phyloP scores from a whole-genome alignment of 768 basidiomycete genomes.

The Russula lepida region DNA sequence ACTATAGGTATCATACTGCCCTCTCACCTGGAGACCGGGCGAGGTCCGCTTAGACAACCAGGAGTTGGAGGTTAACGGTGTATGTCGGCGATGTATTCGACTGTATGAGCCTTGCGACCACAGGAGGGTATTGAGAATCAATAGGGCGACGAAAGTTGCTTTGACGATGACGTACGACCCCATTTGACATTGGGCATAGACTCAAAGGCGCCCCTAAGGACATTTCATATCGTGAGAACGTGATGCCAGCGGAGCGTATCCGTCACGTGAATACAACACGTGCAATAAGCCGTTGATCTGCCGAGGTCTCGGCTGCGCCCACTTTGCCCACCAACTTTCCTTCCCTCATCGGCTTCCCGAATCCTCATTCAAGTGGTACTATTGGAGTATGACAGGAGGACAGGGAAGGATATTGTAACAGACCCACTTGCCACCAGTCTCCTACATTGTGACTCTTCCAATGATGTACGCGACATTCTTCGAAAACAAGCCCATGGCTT shows the following conservation, averaged over 20 bases:
- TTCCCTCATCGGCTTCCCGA: not conserved
- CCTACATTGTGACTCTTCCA: not conserved
- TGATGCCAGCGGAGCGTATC: not conserved
- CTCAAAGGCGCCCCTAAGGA: not conserved
- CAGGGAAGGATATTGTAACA: not conserved
- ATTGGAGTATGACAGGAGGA: not conserved
- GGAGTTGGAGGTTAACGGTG: not conserved
- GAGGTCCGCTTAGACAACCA: conserved; percentile 1
- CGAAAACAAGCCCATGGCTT: not conserved
- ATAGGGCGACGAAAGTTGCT: conserved; percentile 41
- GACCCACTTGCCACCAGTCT: not conserved
- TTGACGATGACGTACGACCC: conserved; percentile 39
- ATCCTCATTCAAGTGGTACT: not conserved
- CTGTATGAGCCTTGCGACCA: conserved; percentile 44
- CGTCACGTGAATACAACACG: not conserved
- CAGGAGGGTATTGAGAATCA: conserved; percentile 52
- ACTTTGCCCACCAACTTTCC: no score
- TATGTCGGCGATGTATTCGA: conserved; percentile 17
- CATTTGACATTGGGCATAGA: not conserved
- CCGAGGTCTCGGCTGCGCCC: no score
- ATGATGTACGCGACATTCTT: not conserved
- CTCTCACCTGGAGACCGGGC: not conserved
- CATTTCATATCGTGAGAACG: not conserved
- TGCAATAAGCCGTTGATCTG: no score
- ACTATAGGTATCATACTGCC: not conserved